Evolutionary conservation across 495 filamentous ascomycete species (phyloP), one percentile per base, ranked within the genome.

Genomic region (Trichoderma asperelloides): DNA sequence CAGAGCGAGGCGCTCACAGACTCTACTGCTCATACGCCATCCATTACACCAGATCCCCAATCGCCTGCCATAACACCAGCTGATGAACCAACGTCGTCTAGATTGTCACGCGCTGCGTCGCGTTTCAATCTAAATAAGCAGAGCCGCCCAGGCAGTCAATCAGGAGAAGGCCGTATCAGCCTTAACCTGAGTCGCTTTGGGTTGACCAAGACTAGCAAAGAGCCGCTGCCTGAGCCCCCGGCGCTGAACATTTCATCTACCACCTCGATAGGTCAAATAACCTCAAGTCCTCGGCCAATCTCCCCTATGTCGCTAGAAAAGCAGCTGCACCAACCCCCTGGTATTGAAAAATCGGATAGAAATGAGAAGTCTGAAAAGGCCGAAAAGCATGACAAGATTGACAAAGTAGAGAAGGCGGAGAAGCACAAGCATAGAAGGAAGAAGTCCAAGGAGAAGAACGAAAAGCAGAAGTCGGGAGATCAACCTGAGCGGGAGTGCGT

Each of bases 401-500:
- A 72, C 51, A 69, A 75, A 66, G 78, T 73, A 62, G 78, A 81
- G 41, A 82, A 78, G 64, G 77, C 73, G 21, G 80, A 79, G 66
- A 80, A 79, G 70, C 85, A 78, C 68, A 77, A 76, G 65, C 73
- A 76, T 62, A 69, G 71, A 6, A 74, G 69, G 66, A 74, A 75
- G 39, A 77, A 73, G 62, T 70, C 63, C 62, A 73, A 69, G 63
- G 71, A 70, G 18, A 79, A 77, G 60, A 76, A 80, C 13, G 77
- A 77, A 45, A 80, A 78, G 66, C 74, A 73, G 45, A 72, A 71
- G 2, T n/a, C 63, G 16, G 45, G 67, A 13, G 71, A 76, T 15
- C 70, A 78, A 62, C 85, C 86, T 9, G 91, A 96, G 65, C 80
- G 91, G 62, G 91, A 94, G 73, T 96, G 91, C 78, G 69, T 77